Evolutionary conservation across 1,284 basidiomycete genomes (phyloP), one percentile per base, ranked within the genome.

Genomic region (Mrakiaceae sp.): DNA sequence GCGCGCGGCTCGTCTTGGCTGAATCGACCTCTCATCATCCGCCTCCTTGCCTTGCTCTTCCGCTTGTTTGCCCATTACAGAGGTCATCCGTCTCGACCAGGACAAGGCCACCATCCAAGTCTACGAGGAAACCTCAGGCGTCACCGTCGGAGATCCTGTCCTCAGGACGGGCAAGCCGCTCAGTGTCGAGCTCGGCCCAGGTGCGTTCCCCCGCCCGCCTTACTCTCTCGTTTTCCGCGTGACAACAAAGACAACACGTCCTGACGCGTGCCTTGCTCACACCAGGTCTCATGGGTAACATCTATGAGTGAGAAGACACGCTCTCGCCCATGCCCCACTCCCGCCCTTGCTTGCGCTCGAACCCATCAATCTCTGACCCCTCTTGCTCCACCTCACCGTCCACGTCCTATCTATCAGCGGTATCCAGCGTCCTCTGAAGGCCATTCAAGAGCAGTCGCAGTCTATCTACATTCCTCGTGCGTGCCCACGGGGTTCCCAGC

Each of bases 101-200:
- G 94, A 96, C 79, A 93, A 97, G 79, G 88, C 91, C 61, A 98
- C 95, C 7, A 98, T 98, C 69, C 96, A 99, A 78, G 96, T 99
- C n/a, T 98, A 99, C 75, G 96, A 97, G 76, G 94, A 97, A 80
- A 97, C 93, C 4, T 94, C 94, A 60, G 93, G 94, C 70, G 91
- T 99, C 62, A 96, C 92, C 14, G 93, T 98, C 66, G 95, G 95
- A 55, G 95, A 99, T 80, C 95, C 95, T 64, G 96, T 99, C 12
- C 79, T 99, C 73, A 83, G 94, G 67, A 98, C 95, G 54, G 95
- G 95, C 67, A 98, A 98, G 77, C 95, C 95, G 50, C 83, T 99
- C 64, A 92, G 88, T 75, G 96, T 98, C 67, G 95, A 99, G 76
- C 84, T 99, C 58, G 95, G 95, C 63, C 95, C 95, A 73, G 94